These are phyloP conservation scores for Podaxis pistillaris DNA, from an alignment of 768 basidiomycete genomes.

Conservation along the genomic window DNA sequence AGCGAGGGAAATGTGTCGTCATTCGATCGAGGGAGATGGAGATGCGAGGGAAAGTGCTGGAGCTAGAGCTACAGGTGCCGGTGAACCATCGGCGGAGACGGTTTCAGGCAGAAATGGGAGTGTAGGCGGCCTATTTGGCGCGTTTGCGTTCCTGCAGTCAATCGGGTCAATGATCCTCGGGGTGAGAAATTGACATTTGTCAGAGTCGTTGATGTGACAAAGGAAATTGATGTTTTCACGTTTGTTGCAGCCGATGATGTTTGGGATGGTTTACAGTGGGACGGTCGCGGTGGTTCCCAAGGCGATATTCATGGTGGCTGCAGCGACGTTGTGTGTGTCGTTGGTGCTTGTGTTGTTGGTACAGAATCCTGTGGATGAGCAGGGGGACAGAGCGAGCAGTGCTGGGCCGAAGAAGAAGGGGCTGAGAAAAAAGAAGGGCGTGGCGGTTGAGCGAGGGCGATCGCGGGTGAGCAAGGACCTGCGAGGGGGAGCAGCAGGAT, in stretches of 20 bases:
- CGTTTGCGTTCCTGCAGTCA: conserved; percentile 69
- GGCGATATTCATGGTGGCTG: conserved; percentile 63
- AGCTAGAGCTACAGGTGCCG: conserved; percentile 21
- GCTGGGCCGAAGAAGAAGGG: conserved; percentile 18
- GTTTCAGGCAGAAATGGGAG: conserved; percentile 19
- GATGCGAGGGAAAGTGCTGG: conserved; percentile 17
- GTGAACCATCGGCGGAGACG: conserved; percentile 19
- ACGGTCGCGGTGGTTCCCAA: conserved; percentile 71
- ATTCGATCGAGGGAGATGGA: conserved; percentile 5
- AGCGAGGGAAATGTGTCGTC: conserved; percentile 33
- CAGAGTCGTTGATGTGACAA: conserved; percentile 2
- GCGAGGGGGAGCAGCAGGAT: conserved; percentile 31
- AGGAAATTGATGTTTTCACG: conserved; percentile 8
- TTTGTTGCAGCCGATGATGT: conserved; percentile 56
- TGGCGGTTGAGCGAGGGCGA: conserved; percentile 40
- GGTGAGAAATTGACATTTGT: conserved; percentile 26
- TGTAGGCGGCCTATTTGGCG: conserved; percentile 51
- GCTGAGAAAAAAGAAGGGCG: conserved; percentile 14
- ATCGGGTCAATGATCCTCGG: conserved; percentile 65
- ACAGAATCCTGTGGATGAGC: conserved; percentile 34
- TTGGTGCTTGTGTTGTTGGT: conserved; percentile 37
- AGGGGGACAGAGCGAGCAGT: background rate
- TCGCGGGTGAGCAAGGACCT: conserved; percentile 50
- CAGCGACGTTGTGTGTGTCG: conserved; percentile 43
- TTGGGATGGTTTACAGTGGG: conserved; percentile 66